Evolutionary conservation across 2,329 filamentous ascomycete genomes (phyloP).

Genomic region (Aspergillus vadensis): DNA sequence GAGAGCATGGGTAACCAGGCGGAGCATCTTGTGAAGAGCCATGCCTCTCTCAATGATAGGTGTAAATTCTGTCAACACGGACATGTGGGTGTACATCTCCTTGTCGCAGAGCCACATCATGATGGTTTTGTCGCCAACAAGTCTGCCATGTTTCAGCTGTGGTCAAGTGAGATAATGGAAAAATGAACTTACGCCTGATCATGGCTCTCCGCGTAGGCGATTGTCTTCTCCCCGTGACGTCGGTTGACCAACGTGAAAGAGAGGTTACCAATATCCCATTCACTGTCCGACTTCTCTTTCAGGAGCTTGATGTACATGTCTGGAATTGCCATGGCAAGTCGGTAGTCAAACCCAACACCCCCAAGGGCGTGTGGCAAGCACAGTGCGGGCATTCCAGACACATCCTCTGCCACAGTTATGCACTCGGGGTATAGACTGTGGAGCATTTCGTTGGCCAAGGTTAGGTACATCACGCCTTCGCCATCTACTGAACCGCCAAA

Average conservation of each 20-base stretch:
- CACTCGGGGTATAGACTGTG: slow-evolving; percentile 83
- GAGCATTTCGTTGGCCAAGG: slow-evolving; percentile 94
- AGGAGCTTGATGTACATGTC: slow-evolving; percentile 99
- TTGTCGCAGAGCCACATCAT: slow-evolving; percentile 99
- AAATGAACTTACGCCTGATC: slow-evolving; percentile 80
- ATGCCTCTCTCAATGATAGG: slow-evolving; percentile 87
- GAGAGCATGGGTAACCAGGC: slow-evolving; percentile 84
- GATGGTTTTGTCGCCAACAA: slow-evolving; percentile 94
- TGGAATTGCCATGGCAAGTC: slow-evolving; percentile 94
- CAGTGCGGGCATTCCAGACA: slow-evolving; percentile 97
- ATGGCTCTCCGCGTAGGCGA: slow-evolving; percentile 95
- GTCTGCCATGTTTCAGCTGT: slow-evolving; percentile 50
- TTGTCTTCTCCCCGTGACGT: slow-evolving; percentile 94
- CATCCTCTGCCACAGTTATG: slow-evolving; percentile 95
- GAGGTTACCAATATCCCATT: slow-evolving; percentile 88
- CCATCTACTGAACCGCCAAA: slow-evolving; percentile 88
- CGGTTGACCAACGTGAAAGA: slow-evolving; percentile 88
- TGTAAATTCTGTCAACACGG: slow-evolving; percentile 77
- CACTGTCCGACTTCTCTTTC: slow-evolving; percentile 85
- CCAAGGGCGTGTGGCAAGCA: slow-evolving; percentile 83
- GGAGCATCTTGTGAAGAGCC: slow-evolving; percentile 95
- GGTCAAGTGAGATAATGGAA: not conserved
- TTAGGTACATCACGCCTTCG: slow-evolving; percentile 91
- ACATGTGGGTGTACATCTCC: slow-evolving; percentile 98
- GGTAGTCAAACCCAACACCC: slow-evolving; percentile 95